Percentiles rank a stretch among this genome's conserved stretches.
Evolutionary conservation across 179 eudicot species (phyloP).

Genomic region (Silene coronaria): DNA sequence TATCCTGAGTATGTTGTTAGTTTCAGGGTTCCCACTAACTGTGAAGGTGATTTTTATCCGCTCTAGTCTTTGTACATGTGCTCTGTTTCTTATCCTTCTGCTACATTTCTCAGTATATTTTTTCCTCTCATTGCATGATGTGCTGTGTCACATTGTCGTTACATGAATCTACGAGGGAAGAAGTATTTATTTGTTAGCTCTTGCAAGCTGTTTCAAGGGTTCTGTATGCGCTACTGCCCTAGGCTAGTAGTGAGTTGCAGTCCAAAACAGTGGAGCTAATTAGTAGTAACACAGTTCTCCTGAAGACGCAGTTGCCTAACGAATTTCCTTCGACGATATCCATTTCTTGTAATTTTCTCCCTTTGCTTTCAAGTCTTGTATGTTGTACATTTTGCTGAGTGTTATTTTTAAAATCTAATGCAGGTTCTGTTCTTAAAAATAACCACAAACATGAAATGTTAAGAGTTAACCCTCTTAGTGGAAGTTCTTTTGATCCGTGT

Average conservation of each 20-base stretch:
- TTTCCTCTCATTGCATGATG: background rate
- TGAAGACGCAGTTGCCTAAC: slow-evolving; percentile 11
- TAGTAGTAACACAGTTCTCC: background rate
- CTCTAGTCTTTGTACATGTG: slow-evolving; percentile 11
- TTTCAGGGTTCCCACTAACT: slow-evolving; percentile 62
- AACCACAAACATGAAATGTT: slow-evolving; percentile 30
- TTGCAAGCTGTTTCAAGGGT: slow-evolving; percentile 3
- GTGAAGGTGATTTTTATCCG: slow-evolving; percentile 53
- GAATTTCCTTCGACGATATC: background rate
- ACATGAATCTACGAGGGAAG: background rate
- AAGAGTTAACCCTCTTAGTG: slow-evolving; percentile 25
- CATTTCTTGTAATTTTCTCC: background rate
- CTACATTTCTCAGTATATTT: background rate
- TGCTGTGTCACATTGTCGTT: too few species aligned
- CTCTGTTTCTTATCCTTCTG: background rate
- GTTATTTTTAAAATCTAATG: slow-evolving; percentile 3
- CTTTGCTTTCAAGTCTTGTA: background rate
- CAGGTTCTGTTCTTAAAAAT: slow-evolving; percentile 38
- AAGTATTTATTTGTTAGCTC: slow-evolving; percentile 8
- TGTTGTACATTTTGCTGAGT: slow-evolving; percentile 19
- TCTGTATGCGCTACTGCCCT: background rate
- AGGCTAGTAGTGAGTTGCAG: background rate
- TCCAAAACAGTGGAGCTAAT: slow-evolving; percentile 12
- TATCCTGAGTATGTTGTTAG: slow-evolving; percentile 77
- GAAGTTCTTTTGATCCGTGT: slow-evolving; percentile 15